Evolutionary conservation across 371 early-diverging fungal species (phyloP).

Genomic region (Mucor plumbeus): DNA sequence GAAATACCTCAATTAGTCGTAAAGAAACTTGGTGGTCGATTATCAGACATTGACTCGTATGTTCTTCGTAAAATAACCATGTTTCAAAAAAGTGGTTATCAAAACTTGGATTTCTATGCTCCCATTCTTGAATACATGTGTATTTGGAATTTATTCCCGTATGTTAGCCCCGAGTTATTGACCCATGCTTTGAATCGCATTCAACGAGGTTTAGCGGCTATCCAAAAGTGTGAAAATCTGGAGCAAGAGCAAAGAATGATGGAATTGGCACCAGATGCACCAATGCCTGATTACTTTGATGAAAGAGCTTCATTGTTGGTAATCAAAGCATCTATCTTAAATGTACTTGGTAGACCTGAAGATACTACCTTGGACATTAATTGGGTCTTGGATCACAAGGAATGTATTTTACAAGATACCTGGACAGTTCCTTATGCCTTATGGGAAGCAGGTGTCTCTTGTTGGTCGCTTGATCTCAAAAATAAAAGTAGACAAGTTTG

Average conservation of each 20-base stretch:
- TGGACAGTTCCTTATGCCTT: constrained; percentile 66
- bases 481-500: constrained; percentile 41
- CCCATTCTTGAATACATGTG: constrained; percentile 65
- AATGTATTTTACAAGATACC: constrained; percentile 48
- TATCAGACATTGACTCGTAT: constrained; percentile 60
- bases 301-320: constrained; percentile 45
- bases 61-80: constrained; percentile 59
- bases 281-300: constrained; percentile 48
- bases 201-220: constrained; percentile 36
- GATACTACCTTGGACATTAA: constrained; percentile 45
- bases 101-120: constrained; percentile 48
- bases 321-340: constrained; percentile 43
- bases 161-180: constrained; percentile 45
- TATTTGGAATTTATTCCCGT: constrained; percentile 61
- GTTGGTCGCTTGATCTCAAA: constrained; percentile 36
- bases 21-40: constrained; percentile 61
- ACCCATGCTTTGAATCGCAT: constrained; percentile 34
- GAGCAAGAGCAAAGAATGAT: constrained; percentile 44
- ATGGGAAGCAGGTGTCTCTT: constrained; percentile 58
- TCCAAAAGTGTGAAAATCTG: constrained; percentile 36
- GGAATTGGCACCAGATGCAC: constrained; percentile 45
- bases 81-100: constrained; percentile 57
- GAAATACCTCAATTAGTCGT: constrained; percentile 49
- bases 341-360: constrained; percentile 29
- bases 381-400: constrained; percentile 63